Percentiles rank a stretch among this genome's conserved stretches.
phyloP scores from a whole-genome alignment of 305 asterid genomes.

The Fraxinus dipetala region DNA sequence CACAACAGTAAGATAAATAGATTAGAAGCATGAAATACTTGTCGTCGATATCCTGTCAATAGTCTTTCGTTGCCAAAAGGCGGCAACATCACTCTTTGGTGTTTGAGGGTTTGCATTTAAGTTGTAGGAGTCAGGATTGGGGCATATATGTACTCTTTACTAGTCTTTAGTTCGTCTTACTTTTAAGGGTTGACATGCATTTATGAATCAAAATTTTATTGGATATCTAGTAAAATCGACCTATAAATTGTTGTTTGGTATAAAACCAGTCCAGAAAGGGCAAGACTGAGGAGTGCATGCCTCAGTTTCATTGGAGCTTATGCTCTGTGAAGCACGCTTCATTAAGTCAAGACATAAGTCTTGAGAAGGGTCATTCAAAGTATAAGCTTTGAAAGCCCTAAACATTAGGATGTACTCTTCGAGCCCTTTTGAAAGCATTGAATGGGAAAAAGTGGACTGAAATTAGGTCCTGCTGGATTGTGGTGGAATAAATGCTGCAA shows the following conservation, averaged over 20 bases:
- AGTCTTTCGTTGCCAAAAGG: background rate
- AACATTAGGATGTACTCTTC: background rate
- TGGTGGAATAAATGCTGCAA: background rate
- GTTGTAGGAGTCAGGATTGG: background rate
- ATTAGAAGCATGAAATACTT: background rate
- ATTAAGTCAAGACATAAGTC: background rate
- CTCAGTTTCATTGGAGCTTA: background rate
- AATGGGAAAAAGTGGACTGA: background rate
- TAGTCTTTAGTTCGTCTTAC: background rate
- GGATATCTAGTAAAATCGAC: background rate
- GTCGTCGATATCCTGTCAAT: background rate
- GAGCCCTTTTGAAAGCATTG: background rate
- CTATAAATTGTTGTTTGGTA: background rate
- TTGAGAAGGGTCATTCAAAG: background rate
- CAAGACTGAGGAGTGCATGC: background rate
- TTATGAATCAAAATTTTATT: background rate
- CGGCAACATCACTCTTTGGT: background rate
- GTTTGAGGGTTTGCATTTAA: background rate
- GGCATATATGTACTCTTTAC: background rate
- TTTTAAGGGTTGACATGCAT: background rate
- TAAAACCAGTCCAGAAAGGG: background rate
- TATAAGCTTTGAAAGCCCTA: background rate
- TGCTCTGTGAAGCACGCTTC: background rate
- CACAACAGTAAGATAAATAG: background rate
- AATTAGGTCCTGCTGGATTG: background rate